phyloP scores from a whole-genome alignment of 2,329 filamentous ascomycete genomes.

The Microdochium nivale region DNA sequence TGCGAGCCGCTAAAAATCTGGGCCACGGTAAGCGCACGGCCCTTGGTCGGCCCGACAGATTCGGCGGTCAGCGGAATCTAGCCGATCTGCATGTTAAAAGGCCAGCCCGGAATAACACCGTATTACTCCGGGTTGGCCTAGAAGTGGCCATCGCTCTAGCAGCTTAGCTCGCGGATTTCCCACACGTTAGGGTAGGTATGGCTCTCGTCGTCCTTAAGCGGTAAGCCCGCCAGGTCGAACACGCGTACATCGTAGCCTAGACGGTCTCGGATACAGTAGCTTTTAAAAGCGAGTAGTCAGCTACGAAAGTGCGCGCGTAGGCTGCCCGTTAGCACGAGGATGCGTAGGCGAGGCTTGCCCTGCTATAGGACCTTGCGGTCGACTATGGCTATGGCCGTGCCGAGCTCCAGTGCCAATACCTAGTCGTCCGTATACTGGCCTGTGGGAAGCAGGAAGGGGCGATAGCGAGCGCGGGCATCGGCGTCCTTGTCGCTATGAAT shows the following conservation, averaged over 20 bases:
- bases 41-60: slow-evolving; percentile 56
- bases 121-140: slow-evolving; percentile 62
- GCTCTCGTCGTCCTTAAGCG: slow-evolving; percentile 55
- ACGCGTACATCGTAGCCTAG: slow-evolving; percentile 59
- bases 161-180: slow-evolving; percentile 50
- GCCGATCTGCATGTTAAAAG: slow-evolving; percentile 65
- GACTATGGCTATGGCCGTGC: too few relatives aligned
- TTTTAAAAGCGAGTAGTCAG: slow-evolving; percentile 49
- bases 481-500: too few relatives aligned
- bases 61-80: slow-evolving; percentile 58
- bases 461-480: too few relatives aligned
- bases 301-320: too few relatives aligned
- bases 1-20: slow-evolving; percentile 58
- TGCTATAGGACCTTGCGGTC: too few relatives aligned
- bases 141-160: slow-evolving; percentile 58
- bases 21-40: slow-evolving; percentile 51
- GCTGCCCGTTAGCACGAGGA: too few relatives aligned
- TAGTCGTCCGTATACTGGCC: too few relatives aligned
- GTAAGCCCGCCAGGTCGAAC: slow-evolving; percentile 48
- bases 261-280: slow-evolving; percentile 49
- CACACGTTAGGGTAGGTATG: slow-evolving; percentile 51
- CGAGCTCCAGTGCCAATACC: too few relatives aligned
- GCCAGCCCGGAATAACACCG: slow-evolving; percentile 52
- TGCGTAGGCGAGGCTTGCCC: too few relatives aligned
- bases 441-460: too few relatives aligned